phyloP scores from a whole-genome alignment of 2,329 filamentous ascomycete species.

The Pyrenophora seminiperda region DNA sequence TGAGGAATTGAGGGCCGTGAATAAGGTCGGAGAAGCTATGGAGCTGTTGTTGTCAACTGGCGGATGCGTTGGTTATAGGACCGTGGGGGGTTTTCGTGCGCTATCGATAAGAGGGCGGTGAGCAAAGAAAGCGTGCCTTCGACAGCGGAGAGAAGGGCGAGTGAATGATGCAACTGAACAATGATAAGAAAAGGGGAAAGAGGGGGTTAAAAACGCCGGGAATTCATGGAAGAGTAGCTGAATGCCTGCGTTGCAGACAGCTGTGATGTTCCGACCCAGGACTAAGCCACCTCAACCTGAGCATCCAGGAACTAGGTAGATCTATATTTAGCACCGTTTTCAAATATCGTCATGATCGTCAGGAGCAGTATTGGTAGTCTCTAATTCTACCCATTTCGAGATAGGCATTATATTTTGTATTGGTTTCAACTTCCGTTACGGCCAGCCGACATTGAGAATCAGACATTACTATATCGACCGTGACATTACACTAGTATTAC shows the following conservation, averaged over 20 bases:
- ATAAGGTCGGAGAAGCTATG: neutral
- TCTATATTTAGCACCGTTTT: slow-evolving; percentile 15
- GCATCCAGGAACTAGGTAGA: slow-evolving; percentile 8
- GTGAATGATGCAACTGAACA: neutral
- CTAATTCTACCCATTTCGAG: too few species aligned
- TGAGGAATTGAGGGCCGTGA: neutral
- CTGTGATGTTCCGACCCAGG: neutral
- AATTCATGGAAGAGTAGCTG: neutral
- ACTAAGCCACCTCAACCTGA: neutral
- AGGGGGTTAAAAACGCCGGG: neutral
- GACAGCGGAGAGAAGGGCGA: neutral
- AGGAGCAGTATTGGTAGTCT: slow-evolving; percentile 1
- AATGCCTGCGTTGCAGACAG: neutral
- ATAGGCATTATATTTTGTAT: too few species aligned
- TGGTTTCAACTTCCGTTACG: too few species aligned
- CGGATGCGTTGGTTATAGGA: neutral
- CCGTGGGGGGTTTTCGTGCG: slow-evolving; percentile 10
- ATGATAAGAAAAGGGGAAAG: too few species aligned
- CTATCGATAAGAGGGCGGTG: slow-evolving; percentile 38
- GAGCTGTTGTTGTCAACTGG: neutral
- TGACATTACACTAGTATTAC: too few species aligned
- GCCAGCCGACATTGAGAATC: too few species aligned
- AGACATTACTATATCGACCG: too few species aligned
- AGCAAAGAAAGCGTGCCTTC: slow-evolving; percentile 2
- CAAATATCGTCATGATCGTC: slow-evolving; percentile 5